Percentiles rank a stretch among this genome's conserved stretches.
These are phyloP conservation scores for Penicillium angulare DNA, from an alignment of 495 filamentous ascomycete species.

Conservation along the genomic window DNA sequence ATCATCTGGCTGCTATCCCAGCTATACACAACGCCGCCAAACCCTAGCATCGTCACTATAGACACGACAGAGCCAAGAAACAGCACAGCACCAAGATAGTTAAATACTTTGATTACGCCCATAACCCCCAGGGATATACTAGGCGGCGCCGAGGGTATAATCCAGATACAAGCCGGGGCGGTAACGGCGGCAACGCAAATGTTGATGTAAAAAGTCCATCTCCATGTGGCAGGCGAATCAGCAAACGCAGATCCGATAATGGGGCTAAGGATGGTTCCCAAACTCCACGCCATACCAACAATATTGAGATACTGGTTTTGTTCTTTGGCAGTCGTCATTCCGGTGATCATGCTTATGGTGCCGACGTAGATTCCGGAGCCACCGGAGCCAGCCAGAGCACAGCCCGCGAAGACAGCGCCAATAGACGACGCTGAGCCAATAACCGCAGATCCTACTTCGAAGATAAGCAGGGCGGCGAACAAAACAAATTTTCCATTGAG, in stretches of 20 bases:
- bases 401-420: slow-evolving; percentile 31
- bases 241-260: slow-evolving; percentile 9
- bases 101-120: not conserved
- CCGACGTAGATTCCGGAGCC: slow-evolving; percentile 53
- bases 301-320: not conserved
- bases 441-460: slow-evolving; percentile 32
- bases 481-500: too few species aligned
- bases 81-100: not conserved
- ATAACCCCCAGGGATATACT: not conserved
- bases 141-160: not conserved
- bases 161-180: not conserved
- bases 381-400: slow-evolving; percentile 32
- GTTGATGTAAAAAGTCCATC: slow-evolving; percentile 19
- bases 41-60: not conserved
- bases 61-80: not conserved
- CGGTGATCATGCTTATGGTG: not conserved
- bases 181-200: slow-evolving; percentile 1
- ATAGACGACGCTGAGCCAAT: slow-evolving; percentile 34
- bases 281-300: slow-evolving; percentile 37
- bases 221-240: slow-evolving; percentile 4
- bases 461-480: slow-evolving; percentile 13
- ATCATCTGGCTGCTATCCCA: not conserved
- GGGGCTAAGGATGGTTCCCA: slow-evolving; percentile 52
- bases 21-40: not conserved
- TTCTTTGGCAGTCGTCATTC: not conserved